These are phyloP conservation scores for Euryodendron excelsum DNA, from an alignment of 148 eudicot species.

Conservation along the genomic window DNA sequence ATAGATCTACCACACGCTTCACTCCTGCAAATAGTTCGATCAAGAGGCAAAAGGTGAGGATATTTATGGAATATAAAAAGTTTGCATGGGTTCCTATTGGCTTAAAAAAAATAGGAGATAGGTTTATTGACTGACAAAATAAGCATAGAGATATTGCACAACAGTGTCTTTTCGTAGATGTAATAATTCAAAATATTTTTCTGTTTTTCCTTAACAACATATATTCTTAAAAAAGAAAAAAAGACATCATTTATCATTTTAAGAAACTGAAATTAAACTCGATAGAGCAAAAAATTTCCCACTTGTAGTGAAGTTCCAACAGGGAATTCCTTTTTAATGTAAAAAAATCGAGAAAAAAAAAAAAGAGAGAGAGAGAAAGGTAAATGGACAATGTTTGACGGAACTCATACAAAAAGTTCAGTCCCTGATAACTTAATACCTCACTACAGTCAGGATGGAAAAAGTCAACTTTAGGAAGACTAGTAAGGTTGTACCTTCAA, in stretches of 20 bases:
- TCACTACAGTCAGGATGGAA: not conserved
- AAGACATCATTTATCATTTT: not conserved
- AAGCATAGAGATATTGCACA: not conserved
- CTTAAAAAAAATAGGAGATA: not conserved
- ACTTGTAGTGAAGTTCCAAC: not conserved
- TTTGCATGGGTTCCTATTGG: not conserved
- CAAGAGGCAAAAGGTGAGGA: not conserved
- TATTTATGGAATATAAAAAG: not conserved
- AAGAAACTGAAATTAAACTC: not conserved
- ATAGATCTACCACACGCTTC: constrained; percentile 91
- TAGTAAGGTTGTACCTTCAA: constrained; percentile 55
- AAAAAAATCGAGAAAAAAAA: not conserved
- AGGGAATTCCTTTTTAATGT: not conserved
- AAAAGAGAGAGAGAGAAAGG: not conserved
- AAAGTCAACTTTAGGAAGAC: not conserved
- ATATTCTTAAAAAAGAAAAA: not conserved
- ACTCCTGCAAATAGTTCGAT: constrained; percentile 59
- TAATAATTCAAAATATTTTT: not conserved
- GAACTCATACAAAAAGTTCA: not conserved
- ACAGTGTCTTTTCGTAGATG: not conserved
- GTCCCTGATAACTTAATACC: not conserved
- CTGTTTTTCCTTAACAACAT: not conserved
- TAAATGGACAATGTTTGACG: not conserved
- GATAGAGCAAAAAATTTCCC: not conserved
- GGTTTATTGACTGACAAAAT: not conserved